phyloP scores from a whole-genome alignment of 495 filamentous ascomycete species.

The Penicillium cinerascens region DNA sequence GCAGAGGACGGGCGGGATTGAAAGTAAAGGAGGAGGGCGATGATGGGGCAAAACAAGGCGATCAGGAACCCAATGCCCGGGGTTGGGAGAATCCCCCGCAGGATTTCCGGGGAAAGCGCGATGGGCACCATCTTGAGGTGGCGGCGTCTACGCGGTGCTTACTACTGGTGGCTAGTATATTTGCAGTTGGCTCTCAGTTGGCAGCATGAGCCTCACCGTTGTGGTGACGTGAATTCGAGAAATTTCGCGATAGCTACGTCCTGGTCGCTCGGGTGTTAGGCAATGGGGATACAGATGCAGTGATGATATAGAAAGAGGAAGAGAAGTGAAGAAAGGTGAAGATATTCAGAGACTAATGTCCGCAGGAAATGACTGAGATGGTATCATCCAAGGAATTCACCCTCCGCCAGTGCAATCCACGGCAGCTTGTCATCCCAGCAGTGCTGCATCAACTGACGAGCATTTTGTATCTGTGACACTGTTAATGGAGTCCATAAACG shows the following conservation, averaged over 20 bases:
- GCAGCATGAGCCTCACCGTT: neutral
- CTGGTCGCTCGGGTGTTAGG: neutral
- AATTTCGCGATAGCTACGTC: too few relatives aligned
- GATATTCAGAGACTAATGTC: neutral
- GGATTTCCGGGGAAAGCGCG: neutral
- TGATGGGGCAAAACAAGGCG: neutral
- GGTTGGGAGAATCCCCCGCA: neutral
- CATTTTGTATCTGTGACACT: constrained; percentile 38
- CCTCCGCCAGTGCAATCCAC: constrained; percentile 41
- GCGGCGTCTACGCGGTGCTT: neutral
- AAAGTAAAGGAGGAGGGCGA: neutral
- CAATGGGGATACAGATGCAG: neutral
- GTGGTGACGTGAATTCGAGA: neutral
- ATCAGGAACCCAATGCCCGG: neutral
- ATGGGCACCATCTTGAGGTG: neutral
- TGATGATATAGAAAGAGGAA: neutral
- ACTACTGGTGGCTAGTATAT: neutral
- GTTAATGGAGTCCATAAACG: neutral
- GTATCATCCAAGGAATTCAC: constrained; percentile 42
- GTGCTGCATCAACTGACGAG: constrained; percentile 41
- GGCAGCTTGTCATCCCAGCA: constrained; percentile 43
- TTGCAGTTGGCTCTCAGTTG: neutral
- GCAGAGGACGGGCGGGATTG: neutral
- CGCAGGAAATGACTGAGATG: neutral
- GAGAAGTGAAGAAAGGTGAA: neutral